phyloP scores from a whole-genome alignment of 2,329 filamentous ascomycete genomes.

The Monosporascus sp. region DNA sequence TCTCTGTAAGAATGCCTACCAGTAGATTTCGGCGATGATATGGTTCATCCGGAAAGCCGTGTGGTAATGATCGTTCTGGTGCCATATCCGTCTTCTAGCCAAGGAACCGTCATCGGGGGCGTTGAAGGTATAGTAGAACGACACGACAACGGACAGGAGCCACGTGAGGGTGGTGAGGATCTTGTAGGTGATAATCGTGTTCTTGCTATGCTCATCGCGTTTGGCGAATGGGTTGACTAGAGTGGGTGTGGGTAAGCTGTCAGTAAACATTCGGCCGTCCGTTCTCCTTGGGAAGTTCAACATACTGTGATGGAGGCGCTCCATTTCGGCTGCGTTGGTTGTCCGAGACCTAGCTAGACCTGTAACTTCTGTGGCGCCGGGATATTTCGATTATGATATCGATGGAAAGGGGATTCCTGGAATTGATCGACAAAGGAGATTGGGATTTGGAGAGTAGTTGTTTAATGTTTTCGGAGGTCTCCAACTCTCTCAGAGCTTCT shows the following conservation, averaged over 20 bases:
- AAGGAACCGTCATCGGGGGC: slow-evolving; percentile 57
- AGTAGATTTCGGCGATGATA: slow-evolving; percentile 65
- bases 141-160: slow-evolving; percentile 65
- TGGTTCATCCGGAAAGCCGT: slow-evolving; percentile 75
- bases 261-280: background rate
- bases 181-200: slow-evolving; percentile 67
- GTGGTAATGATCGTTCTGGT: slow-evolving; percentile 59
- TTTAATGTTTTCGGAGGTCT: no score
- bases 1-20: slow-evolving; percentile 39
- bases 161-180: slow-evolving; percentile 69
- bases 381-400: no score
- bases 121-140: slow-evolving; percentile 68
- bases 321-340: slow-evolving; percentile 16
- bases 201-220: slow-evolving; percentile 58
- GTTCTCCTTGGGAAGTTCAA: background rate
- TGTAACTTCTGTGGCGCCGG: no score
- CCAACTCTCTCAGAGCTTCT: no score
- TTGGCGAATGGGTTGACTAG: slow-evolving; percentile 72
- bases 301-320: slow-evolving; percentile 25
- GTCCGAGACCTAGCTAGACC: background rate
- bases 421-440: no score
- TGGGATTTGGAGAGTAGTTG: no score
- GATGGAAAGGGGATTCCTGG: no score
- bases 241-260: background rate
- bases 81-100: slow-evolving; percentile 64